These are phyloP conservation scores for Pilobolus umbonatus DNA, from an alignment of 192 early-diverging fungal genomes.

Conservation along the genomic window DNA sequence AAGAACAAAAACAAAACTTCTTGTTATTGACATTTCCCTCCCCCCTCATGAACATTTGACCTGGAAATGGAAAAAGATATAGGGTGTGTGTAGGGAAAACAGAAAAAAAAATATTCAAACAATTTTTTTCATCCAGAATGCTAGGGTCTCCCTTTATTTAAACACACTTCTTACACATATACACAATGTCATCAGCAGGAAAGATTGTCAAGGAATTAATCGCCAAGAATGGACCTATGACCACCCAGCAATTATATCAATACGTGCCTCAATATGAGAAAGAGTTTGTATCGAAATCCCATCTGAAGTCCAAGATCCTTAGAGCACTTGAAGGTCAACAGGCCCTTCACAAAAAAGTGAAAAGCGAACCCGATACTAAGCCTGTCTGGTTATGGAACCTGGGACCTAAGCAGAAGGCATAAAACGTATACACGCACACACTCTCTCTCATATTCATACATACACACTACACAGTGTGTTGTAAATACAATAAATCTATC, in stretches of 20 bases:
- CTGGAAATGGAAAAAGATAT: not conserved
- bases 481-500: no score
- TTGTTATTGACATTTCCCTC: no score
- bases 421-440: no score
- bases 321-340: slow-evolving; percentile 16
- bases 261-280: slow-evolving; percentile 6
- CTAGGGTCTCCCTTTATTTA: not conserved
- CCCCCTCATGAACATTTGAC: no score
- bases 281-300: slow-evolving; percentile 16
- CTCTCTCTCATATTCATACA: no score
- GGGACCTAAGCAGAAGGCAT: no score
- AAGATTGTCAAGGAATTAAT: slow-evolving; percentile 20
- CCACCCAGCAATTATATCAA: slow-evolving; percentile 7
- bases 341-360: slow-evolving; percentile 12
- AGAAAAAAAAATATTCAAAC: slow-evolving; percentile 4
- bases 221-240: slow-evolving; percentile 25
- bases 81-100: not conserved
- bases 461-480: no score
- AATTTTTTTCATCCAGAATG: not conserved
- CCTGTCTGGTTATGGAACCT: slow-evolving; percentile 20
- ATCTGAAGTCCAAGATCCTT: slow-evolving; percentile 22
- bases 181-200: slow-evolving; percentile 20
- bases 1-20: slow-evolving; percentile 1
- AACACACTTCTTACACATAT: not conserved
- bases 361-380: slow-evolving; percentile 9